Base-by-base conservation (phyloP, 2,329 filamentous ascomycete genomes). In the Aspergillus sp. region DNA sequence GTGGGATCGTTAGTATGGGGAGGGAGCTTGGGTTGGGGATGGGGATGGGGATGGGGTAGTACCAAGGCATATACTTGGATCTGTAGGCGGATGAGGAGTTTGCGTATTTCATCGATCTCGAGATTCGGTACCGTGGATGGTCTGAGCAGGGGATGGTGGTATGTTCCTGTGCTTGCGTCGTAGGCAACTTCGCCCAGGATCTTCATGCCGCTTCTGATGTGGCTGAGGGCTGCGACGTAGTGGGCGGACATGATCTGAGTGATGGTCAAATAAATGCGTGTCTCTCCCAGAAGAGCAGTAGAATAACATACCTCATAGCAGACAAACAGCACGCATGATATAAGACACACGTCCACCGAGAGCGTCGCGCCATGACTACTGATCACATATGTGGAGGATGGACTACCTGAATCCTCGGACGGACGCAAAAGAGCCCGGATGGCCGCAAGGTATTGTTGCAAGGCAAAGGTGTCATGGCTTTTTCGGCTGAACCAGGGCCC, bases 291-390 rank as follows among this genome's bases (percentile, higher is more conserved):
- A 28, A 8, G 25, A 28, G 25, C 8, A 7, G 25, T 28, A 8
- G 7, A 3, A 28, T 8, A 8, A 28, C 38, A 17, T 45, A 70
- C 68, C 57, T 70, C 68, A 38, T 69, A 65, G 49, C 69, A 71
- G 45, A 67, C 62, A 25, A 72, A 69, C 6, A 73, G 57, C 12
- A 72, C 65, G 52, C 69, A 71, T 0, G 66, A 65, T 28, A 68
- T 65, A 19, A 66, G 51, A 25, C 62, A 68, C 0, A 68, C 64
- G 49, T 61, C 59, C n/a, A 61, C 59, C 15, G 59, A 59, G 2
- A 55, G 55, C 6, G 12, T 55, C 19, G 23, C 39, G 2, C 23
- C n/a, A n/a, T 23, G n/a, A 38, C 36, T 23, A 9, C 28, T n/a
- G 17, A 13, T 6, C 1, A 8, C 13, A n/a, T 23, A 5, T 3